These are phyloP conservation scores for Borovskyia barvae DNA, from an alignment of 208 protist genomes.

Conservation along the genomic window DNA sequence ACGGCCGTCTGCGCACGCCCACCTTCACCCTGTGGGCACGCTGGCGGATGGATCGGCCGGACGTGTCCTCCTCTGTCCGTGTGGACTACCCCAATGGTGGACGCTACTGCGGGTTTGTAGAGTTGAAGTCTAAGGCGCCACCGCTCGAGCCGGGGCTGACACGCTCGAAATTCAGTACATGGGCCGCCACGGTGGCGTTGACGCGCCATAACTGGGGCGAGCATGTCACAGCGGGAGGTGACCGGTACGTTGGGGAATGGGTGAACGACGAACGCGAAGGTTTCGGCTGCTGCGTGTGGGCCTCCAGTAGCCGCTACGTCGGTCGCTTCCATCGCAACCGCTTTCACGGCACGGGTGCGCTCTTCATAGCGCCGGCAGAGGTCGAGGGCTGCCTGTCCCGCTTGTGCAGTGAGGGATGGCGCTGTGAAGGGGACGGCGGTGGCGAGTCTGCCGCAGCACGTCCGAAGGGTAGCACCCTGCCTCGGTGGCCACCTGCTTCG, in stretches of 20 bases:
- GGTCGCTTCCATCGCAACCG: slow-evolving; percentile 50
- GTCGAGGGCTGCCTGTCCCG: slow-evolving; percentile 25
- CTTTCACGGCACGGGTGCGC: slow-evolving; percentile 69
- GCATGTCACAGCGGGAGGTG: slow-evolving; percentile 43
- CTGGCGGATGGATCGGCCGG: slow-evolving; percentile 75
- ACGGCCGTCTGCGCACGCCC: slow-evolving; percentile 56
- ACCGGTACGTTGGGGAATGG: slow-evolving; percentile 85
- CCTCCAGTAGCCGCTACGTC: slow-evolving; percentile 63
- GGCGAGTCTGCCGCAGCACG: neutral
- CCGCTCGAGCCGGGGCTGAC: neutral
- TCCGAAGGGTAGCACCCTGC: neutral
- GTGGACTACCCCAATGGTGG: slow-evolving; percentile 61
- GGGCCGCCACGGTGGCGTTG: slow-evolving; percentile 36
- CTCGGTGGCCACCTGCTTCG: slow-evolving; percentile 12
- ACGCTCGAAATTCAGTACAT: slow-evolving; percentile 61
- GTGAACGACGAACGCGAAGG: slow-evolving; percentile 52
- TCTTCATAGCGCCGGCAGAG: slow-evolving; percentile 36
- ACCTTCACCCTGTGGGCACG: slow-evolving; percentile 59
- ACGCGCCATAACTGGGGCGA: slow-evolving; percentile 68
- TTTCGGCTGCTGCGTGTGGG: slow-evolving; percentile 71
- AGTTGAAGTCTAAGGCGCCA: slow-evolving; percentile 8
- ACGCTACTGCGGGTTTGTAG: slow-evolving; percentile 61
- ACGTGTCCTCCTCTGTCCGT: slow-evolving; percentile 40
- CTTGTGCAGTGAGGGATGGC: slow-evolving; percentile 18
- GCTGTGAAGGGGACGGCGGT: neutral